Conservation (phyloP, 1,284 basidiomycete species). For the Cryptococcus neoformans region DNA sequence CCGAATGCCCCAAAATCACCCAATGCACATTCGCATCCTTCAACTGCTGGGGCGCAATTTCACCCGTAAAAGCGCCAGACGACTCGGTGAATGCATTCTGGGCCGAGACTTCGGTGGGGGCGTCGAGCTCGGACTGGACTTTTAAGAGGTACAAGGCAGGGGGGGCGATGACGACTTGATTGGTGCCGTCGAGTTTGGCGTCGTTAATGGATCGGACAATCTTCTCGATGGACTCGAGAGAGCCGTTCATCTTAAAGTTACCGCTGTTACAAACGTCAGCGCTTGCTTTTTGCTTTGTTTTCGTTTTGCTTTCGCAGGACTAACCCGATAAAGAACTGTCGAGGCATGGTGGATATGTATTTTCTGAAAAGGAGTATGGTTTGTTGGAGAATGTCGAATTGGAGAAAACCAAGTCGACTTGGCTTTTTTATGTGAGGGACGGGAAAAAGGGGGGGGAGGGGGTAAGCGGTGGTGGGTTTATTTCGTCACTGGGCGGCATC, state of each 20-base stretch:
- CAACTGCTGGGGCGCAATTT: constrained; percentile 83
- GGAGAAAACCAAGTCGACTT: no score
- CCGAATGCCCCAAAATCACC: constrained; percentile 97
- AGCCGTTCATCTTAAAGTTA: constrained; percentile 94
- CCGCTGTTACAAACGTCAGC: constrained; percentile 60
- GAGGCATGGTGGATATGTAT: no score
- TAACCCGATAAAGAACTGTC: background rate
- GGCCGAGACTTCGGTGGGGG: constrained; percentile 73
- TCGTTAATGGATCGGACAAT: constrained; percentile 70
- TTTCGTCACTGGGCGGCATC: no score
- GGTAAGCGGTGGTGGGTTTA: no score
- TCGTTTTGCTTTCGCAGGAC: background rate
- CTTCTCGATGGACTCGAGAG: constrained; percentile 60
- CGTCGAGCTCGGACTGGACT: constrained; percentile 59
- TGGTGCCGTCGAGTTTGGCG: constrained; percentile 67
- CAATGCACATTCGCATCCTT: constrained; percentile 82
- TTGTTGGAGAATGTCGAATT: background rate
- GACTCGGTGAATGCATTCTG: constrained; percentile 88
- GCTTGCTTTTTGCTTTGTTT: background rate
- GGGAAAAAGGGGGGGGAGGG: no score
- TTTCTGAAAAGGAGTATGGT: background rate
- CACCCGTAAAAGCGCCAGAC: constrained; percentile 92
- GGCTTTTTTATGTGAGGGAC: no score
- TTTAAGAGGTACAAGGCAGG: constrained; percentile 73
- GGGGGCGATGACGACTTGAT: constrained; percentile 87